Evolutionary conservation across 768 basidiomycete species (phyloP), one percentile per base, ranked within the genome.

Genomic region (Floccularia luteovirens): DNA sequence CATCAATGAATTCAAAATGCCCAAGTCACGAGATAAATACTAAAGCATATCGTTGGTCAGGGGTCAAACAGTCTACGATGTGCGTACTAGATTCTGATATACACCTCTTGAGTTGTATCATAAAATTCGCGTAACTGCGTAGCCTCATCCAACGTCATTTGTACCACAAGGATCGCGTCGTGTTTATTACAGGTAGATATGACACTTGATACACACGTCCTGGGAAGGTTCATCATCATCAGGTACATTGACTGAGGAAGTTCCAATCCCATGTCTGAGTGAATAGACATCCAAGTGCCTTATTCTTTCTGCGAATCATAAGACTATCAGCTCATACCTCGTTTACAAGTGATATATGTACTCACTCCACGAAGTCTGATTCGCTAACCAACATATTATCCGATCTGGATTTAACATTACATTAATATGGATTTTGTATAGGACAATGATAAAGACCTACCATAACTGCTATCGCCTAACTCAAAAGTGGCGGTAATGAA

Each of bases 321-420:
- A 48, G 55, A 55, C 57, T 43, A 38, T 24, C 33, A 5, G 12
- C 4, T 20, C 1, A 33, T 4, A 7, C 10, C 7, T 8, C 20
- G 21, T 20, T 10, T n/a, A 17, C 13, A 34, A 10, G 7, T 12
- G 16, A 10, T 34, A 34, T 30, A 30, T 30, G 13, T 34, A 59
- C 75, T 49, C 45, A 72, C 69, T 59, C 78, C 78, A 84, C n/a
- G 70, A 61, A 14, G 76, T 68, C 30, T 77, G 75, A 37, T 67
- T 66, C 3, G 79, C 75, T 0, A 86, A 56, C 82, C 83, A 86
- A 28, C 68, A 58, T 69, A 82, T 70, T 50, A 86, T 66, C 84
- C 83, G 86, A 28, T 70, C 81, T 84, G 27, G 25, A 42, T 21
- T 27, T 27, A 35, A 22, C 22, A 23, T 23, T 2, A 27, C 27